Evolutionary conservation across 2,329 filamentous ascomycete genomes (phyloP), one percentile per base, ranked within the genome.

Genomic region (Verticillium longisporum): DNA sequence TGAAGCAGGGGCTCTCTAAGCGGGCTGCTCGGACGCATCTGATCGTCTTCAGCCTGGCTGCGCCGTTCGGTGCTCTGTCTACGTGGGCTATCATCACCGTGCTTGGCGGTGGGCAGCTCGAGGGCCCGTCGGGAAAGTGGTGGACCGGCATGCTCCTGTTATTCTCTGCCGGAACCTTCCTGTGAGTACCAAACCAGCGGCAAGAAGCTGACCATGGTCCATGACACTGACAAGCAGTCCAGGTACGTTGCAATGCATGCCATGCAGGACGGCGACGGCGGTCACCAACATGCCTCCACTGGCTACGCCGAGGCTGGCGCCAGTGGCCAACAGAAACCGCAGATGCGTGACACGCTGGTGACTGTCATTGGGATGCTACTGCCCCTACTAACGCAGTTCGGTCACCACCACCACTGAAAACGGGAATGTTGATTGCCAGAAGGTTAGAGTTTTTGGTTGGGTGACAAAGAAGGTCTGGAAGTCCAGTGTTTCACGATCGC

Each of bases 211-310:
- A 15, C 11, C 41, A 38, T n/a, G 26, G 2, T 26, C 26, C 10
- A 14, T 50, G 11, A 15, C 7, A 60, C 60, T 63, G 31, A 61
- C 55, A 33, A 15, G 34, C 11, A 2, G 21, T 50, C 34, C 65
- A 96, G 92, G 68, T 97, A 98, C 70, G 95, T 99, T 54, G 95
- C 95, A 1, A 97, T 98, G 93, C 95, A 99, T 71, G 92, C 93
- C 1, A 97, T 98, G 92, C 91, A 96, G 71, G 93, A 97, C 69
- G 85, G 88, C 26, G 78, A 80, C 58, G 74, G 75, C 9, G 72
- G 76, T 1, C 74, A 87, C n/a, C 78, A 83, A 61, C 74, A 78
- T 58, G 69, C 72, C 5, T 70, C 75, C 38, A 86, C 88, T 64
- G 82, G 86, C 58, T 86, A 85, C 69, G 68, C 77, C 6, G 84